Evolutionary conservation across 1,139 yeast genomes (phyloP).

Genomic region (Trichomonascaceae sp.): DNA sequence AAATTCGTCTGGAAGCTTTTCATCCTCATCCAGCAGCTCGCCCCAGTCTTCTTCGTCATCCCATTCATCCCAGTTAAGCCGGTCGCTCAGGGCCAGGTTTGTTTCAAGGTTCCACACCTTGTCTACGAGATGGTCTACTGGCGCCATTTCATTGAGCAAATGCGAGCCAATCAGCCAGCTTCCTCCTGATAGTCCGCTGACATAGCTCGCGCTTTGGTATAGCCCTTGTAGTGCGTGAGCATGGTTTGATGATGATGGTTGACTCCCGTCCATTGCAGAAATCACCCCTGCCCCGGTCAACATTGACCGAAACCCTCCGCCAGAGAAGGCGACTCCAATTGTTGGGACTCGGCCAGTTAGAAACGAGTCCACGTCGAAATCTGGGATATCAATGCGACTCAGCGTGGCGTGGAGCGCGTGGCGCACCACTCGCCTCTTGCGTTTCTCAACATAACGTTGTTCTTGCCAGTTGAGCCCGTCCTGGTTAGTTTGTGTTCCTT

Average conservation of each 20-base stretch:
- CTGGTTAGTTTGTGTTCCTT: constrained; percentile 3
- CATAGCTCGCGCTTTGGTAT: constrained; percentile 55
- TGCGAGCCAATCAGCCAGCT: constrained; percentile 74
- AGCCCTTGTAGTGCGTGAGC: constrained; percentile 58
- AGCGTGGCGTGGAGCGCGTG: no score
- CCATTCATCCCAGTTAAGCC: constrained; percentile 60
- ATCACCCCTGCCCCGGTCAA: constrained; percentile 45
- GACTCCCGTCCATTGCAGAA: constrained; percentile 12
- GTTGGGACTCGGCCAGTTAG: constrained; percentile 12
- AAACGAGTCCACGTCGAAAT: constrained; percentile 25
- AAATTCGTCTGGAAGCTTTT: neutral
- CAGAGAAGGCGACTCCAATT: constrained; percentile 50
- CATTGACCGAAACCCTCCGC: constrained; percentile 66
- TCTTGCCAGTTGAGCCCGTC: constrained; percentile 5
- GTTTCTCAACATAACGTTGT: constrained; percentile 5
- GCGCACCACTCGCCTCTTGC: no score
- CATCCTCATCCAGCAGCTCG: neutral
- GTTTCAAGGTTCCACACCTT: constrained; percentile 56
- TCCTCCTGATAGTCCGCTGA: constrained; percentile 72
- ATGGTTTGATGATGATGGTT: constrained; percentile 7
- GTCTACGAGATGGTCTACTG: constrained; percentile 29
- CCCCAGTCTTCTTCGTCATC: no score
- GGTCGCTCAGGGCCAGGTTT: constrained; percentile 8
- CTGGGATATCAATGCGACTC: constrained; percentile 15
- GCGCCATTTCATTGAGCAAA: constrained; percentile 43